Percentiles rank a stretch among this genome's conserved stretches.
Conservation (phyloP, 768 basidiomycete species). For the Pilatotrama ljubarskyi region DNA sequence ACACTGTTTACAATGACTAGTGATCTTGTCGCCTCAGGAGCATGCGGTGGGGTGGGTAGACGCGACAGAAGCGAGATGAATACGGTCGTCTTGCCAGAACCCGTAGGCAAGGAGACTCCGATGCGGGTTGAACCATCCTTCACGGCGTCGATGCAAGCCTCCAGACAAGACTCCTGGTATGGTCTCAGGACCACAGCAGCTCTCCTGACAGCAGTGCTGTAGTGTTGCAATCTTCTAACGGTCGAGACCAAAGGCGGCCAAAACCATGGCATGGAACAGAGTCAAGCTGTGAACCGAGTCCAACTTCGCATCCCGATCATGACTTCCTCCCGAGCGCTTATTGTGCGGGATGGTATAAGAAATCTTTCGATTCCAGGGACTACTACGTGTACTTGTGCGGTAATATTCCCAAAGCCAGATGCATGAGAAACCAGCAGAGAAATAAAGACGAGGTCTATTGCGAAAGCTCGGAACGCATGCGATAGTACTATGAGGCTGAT, state of each 20-base stretch:
- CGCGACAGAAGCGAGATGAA: slow-evolving; percentile 82
- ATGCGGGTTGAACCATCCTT: slow-evolving; percentile 67
- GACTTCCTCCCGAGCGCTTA: background rate
- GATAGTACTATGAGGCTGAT: slow-evolving; percentile 33
- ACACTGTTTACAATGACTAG: slow-evolving; percentile 88
- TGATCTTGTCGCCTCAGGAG: slow-evolving; percentile 51
- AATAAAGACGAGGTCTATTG: slow-evolving; percentile 37
- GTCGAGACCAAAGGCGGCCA: background rate
- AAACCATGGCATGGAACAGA: slow-evolving; percentile 21
- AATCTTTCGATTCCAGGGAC: slow-evolving; percentile 17
- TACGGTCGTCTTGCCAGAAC: slow-evolving; percentile 87
- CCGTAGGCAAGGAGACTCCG: slow-evolving; percentile 84
- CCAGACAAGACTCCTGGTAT: slow-evolving; percentile 82
- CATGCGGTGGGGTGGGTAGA: slow-evolving; percentile 46
- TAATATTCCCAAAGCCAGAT: slow-evolving; percentile 20
- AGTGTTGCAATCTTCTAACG: background rate
- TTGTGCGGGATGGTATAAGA: slow-evolving; percentile 4
- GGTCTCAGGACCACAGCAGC: slow-evolving; percentile 56
- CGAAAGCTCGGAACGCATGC: slow-evolving; percentile 30
- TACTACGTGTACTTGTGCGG: slow-evolving; percentile 24
- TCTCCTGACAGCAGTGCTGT: background rate
- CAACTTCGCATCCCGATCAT: no score
- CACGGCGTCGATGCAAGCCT: slow-evolving; percentile 74
- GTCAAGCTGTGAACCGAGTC: background rate
- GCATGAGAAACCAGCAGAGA: slow-evolving; percentile 25